phyloP scores from a whole-genome alignment of 1,284 basidiomycete genomes.

The Apiotrichum gracile region DNA sequence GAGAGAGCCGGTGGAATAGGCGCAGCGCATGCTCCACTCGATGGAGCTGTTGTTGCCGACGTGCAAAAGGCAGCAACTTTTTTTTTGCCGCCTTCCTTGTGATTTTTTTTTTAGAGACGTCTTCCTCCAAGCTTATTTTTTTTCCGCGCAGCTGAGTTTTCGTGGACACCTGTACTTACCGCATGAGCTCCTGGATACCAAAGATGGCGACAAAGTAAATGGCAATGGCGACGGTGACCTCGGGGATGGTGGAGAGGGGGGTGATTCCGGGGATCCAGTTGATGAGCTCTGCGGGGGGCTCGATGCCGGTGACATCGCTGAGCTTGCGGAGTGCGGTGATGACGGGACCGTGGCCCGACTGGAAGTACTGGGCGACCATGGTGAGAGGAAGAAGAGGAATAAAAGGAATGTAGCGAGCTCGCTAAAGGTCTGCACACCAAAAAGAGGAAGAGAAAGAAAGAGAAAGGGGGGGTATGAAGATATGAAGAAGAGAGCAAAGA shows the following conservation, averaged over 20 bases:
- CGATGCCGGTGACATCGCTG: conserved; percentile 26
- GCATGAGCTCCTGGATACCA: conserved; percentile 78
- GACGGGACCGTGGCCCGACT: conserved; percentile 36
- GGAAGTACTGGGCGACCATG: conserved; percentile 1
- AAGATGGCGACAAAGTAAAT: conserved; percentile 88
- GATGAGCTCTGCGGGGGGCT: conserved; percentile 28
- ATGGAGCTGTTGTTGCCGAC: no score
- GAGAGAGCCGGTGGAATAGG: no score
- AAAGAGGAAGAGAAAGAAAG: background rate
- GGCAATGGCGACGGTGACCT: conserved; percentile 63
- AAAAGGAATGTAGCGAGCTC: background rate
- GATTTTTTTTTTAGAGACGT: no score
- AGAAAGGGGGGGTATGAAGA: background rate
- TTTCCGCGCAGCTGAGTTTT: no score
- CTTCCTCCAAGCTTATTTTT: no score
- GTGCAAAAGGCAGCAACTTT: no score
- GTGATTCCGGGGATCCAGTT: conserved; percentile 50
- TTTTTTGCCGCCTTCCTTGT: no score
- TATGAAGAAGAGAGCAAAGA: background rate
- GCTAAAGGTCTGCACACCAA: background rate
- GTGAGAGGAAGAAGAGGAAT: background rate
- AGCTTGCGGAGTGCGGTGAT: conserved; percentile 31
- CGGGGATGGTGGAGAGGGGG: conserved; percentile 70
- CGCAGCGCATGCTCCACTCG: no score
- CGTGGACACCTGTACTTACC: conserved; percentile 39